Percentiles rank a stretch among this genome's conserved stretches.
Evolutionary conservation across 2,329 filamentous ascomycete genomes (phyloP).

Genomic region (Aspergillus terreus): DNA sequence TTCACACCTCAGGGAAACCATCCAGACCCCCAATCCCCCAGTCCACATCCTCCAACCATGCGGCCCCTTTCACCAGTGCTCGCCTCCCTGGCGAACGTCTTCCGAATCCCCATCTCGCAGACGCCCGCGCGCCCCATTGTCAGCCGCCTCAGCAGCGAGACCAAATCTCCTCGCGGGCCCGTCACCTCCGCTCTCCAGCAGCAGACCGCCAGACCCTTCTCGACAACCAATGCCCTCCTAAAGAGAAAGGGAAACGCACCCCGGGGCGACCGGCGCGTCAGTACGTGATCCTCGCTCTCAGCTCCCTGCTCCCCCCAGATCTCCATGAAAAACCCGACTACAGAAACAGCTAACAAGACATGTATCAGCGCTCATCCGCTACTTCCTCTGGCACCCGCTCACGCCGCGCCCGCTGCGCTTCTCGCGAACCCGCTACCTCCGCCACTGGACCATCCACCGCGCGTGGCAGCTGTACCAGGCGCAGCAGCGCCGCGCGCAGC

Average conservation of each 20-base stretch:
- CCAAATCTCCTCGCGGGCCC: slow-evolving; percentile 18
- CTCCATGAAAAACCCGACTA: no score
- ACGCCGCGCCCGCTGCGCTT: slow-evolving; percentile 79
- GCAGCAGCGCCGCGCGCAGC: slow-evolving; percentile 60
- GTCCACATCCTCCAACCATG: slow-evolving; percentile 16
- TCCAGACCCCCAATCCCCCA: neutral
- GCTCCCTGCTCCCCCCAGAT: no score
- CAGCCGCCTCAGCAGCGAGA: slow-evolving; percentile 18
- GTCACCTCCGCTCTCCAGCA: slow-evolving; percentile 22
- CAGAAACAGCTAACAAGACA: slow-evolving; percentile 4
- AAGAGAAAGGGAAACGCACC: slow-evolving; percentile 35
- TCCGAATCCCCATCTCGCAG: slow-evolving; percentile 40
- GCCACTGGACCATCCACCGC: slow-evolving; percentile 98
- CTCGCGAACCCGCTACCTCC: slow-evolving; percentile 78
- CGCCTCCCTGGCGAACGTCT: slow-evolving; percentile 43
- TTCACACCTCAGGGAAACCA: slow-evolving; percentile 9
- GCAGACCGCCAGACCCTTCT: slow-evolving; percentile 30
- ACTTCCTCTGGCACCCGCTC: slow-evolving; percentile 65
- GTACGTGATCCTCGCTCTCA: slow-evolving; percentile 28
- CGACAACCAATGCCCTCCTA: slow-evolving; percentile 35
- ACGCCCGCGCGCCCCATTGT: slow-evolving; percentile 25
- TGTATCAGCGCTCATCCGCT: slow-evolving; percentile 60
- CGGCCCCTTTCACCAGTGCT: slow-evolving; percentile 39
- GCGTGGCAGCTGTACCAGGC: slow-evolving; percentile 82
- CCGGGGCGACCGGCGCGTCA: slow-evolving; percentile 40